These are phyloP conservation scores for Thyridium curvatum DNA, from an alignment of 2,329 filamentous ascomycete species.

Conservation along the genomic window DNA sequence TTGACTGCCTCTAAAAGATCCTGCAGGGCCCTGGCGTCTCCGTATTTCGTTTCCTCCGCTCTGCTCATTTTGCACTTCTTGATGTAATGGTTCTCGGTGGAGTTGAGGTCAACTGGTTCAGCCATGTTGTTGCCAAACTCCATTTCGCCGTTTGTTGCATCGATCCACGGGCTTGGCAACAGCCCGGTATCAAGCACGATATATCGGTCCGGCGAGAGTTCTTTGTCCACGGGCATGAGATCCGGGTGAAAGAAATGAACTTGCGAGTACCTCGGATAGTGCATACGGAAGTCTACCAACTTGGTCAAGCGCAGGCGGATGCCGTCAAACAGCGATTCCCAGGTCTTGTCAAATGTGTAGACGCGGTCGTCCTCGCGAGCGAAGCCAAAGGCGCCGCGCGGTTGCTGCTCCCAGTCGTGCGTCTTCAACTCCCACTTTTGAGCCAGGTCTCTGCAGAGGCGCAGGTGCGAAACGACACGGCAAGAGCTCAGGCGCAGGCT, in stretches of 20 bases:
- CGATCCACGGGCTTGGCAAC: no score
- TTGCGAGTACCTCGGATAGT: neutral
- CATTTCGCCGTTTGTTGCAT: no score
- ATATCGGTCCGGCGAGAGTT: no score
- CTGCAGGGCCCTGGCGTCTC: no score
- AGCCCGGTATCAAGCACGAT: no score
- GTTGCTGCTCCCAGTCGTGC: slow-evolving; percentile 8
- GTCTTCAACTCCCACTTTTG: neutral
- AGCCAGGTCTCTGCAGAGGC: neutral
- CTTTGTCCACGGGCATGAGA: neutral
- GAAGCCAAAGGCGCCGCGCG: slow-evolving; percentile 1
- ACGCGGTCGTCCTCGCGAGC: neutral
- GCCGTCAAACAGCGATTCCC: slow-evolving; percentile 13
- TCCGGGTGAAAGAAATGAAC: neutral
- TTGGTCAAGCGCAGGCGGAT: slow-evolving; percentile 8
- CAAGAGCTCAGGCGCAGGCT: slow-evolving; percentile 10
- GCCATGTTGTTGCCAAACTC: no score
- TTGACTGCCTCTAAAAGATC: no score
- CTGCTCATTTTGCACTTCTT: no score
- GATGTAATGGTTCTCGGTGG: no score
- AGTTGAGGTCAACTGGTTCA: no score
- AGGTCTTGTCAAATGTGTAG: slow-evolving; percentile 9
- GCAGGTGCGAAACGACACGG: slow-evolving; percentile 4
- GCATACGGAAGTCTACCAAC: slow-evolving; percentile 11
- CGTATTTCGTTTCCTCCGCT: no score